Evolutionary conservation across 2,329 filamentous ascomycete species (phyloP).

Genomic region (Aspergillus viridinutans): DNA sequence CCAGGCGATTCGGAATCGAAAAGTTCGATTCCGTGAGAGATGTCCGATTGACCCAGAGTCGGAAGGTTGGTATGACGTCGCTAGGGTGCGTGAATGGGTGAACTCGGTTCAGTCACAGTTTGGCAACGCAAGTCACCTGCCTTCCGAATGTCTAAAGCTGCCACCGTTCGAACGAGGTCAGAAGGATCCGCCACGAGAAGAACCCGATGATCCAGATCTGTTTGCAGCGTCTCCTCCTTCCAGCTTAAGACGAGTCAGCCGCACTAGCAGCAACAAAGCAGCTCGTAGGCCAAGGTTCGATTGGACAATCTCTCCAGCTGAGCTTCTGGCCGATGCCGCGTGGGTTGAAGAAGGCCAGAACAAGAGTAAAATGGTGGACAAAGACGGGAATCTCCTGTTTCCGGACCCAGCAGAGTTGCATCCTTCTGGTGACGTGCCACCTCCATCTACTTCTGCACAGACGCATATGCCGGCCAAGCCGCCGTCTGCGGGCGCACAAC

Average conservation of each 20-base stretch:
- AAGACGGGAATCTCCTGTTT: constrained; percentile 68
- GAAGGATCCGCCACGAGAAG: constrained; percentile 12
- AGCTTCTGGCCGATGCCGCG: constrained; percentile 82
- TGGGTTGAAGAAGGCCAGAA: constrained; percentile 84
- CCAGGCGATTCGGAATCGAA: constrained; percentile 87
- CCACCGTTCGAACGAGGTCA: constrained; percentile 37
- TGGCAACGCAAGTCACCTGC: constrained; percentile 41
- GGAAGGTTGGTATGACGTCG: constrained; percentile 72
- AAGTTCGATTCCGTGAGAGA: constrained; percentile 74
- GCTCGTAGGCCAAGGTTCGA: constrained; percentile 71
- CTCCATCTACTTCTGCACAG: constrained; percentile 6
- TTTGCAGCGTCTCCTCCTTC: constrained; percentile 33
- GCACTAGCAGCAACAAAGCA: constrained; percentile 52
- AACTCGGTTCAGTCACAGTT: constrained; percentile 58
- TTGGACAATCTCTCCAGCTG: constrained; percentile 78
- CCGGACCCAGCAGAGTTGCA: constrained; percentile 24
- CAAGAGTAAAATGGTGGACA: constrained; percentile 76
- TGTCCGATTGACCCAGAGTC: constrained; percentile 68
- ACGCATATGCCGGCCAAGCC: constrained; percentile 18
- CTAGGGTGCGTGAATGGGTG: constrained; percentile 71
- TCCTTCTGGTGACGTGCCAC: constrained; percentile 10
- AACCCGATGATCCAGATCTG: constrained; percentile 22
- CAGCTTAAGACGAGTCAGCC: constrained; percentile 39
- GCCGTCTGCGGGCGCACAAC: constrained; percentile 18
- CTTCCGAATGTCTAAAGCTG: constrained; percentile 43